Evolutionary conservation across 2,329 filamentous ascomycete species (phyloP), one percentile per base, ranked within the genome.

Genomic region (Peltaster fructicola): DNA sequence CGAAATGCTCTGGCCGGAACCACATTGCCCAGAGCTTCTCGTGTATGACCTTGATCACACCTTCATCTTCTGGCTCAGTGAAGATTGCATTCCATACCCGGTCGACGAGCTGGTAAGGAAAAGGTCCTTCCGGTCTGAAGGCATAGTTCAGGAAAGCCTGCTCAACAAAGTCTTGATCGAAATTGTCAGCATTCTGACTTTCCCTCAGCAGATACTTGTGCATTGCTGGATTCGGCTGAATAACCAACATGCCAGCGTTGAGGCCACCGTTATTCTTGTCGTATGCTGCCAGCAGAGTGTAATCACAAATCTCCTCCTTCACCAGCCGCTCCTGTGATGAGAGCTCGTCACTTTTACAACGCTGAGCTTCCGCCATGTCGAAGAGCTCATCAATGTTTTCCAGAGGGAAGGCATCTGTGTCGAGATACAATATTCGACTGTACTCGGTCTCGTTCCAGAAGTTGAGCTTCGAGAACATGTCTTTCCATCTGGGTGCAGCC

Each of bases 331-430:
- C n/a, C n/a, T n/a, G n/a, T n/a, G n/a, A n/a, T n/a, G n/a, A n/a
- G n/a, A n/a, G n/a, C n/a, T n/a, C n/a, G n/a, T n/a, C n/a, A n/a
- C n/a, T n/a, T n/a, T n/a, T n/a, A n/a, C n/a, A n/a, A n/a, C n/a
- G n/a, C n/a, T n/a, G n/a, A n/a, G n/a, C n/a, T n/a, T n/a, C n/a
- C n/a, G n/a, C n/a, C n/a, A n/a, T n/a, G n/a, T n/a, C n/a, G 49
- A 81, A 81, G 0, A 80, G 57, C 27, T 79, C 73, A 36, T 81
- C 75, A 57, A 80, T 63, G 12, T 57, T 50, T 30, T 70, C 56
- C 7, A 75, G 57, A 3, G 80, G 50, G 1, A 64, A 64, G 12
- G 66, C 57, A 39, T 80, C 73, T 6, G 70, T 73, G 43, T 79
- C 66, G 22, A 71, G 48, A 24, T 61, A 55, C 16, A 71, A 53